Evolutionary conservation across 495 filamentous ascomycete species (phyloP), one percentile per base, ranked within the genome.

Genomic region (Aspergillus conjunctus): DNA sequence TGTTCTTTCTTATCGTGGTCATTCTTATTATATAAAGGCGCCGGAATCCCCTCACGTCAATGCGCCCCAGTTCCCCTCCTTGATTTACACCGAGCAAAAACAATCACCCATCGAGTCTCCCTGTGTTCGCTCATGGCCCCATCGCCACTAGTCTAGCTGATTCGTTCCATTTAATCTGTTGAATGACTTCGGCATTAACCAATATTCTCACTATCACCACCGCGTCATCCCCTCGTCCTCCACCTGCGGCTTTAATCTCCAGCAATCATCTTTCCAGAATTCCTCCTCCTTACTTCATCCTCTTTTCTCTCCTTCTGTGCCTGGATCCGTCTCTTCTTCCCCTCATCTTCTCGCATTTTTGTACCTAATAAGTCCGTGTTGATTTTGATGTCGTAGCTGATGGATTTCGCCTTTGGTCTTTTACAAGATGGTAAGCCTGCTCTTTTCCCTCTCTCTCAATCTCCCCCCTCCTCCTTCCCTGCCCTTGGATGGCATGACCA

Each of bases 371-470:
- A 26, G 26, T 20, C 15, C 22, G 33, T 30, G 43, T 48, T 34
- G 15, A 10, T 33, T 18, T 49, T 49, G 12, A 46, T 17, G 8
- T 33, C 22, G 31, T 49, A 55, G 56, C 62, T 60, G 57, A 64
- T 64, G 62, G 62, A 64, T 52, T 51, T 55, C 17, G 43, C 26
- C 54, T 3, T 48, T 21, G 20, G 45, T 63, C 33, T 54, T 37
- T 34, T 33, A 15, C 62, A 60, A 64, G 45, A 64, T 64, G 62
- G 62, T 64, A 51, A 34, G 48, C 34, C 26, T 31, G 20, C 34
- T 52, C 33, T 44, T 43, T 54, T 60, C 20, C 43, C 30, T 32
- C 21, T 32, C 15, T 51, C 32, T 20, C 4, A 48, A 22, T 45
- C 14, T 17, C 43, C 43, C 43, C n/a, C 43, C 37, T 1, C 44